phyloP scores from a whole-genome alignment of 192 early-diverging fungal species.

The Podila verticillata region DNA sequence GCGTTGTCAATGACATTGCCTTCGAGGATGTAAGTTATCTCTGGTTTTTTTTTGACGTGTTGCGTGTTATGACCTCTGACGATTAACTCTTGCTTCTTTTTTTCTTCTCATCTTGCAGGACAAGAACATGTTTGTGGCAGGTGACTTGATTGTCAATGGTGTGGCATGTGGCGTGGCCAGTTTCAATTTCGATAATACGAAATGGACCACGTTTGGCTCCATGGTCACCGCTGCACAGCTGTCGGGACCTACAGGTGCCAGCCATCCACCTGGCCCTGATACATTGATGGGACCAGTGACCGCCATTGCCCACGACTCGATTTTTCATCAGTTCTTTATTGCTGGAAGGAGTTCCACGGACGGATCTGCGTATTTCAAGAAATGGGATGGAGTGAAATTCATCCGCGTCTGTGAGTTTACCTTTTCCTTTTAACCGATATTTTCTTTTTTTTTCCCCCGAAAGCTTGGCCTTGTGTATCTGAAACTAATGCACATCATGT shows the following conservation, averaged over 20 bases:
- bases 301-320: conserved; percentile 51
- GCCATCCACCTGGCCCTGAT: conserved; percentile 28
- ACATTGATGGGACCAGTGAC: conserved; percentile 62
- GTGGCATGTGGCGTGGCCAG: conserved; percentile 52
- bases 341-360: conserved; percentile 33
- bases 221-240: conserved; percentile 5
- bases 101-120: conserved; percentile 17
- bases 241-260: neutral
- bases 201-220: conserved; percentile 56
- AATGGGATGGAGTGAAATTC: conserved; percentile 61
- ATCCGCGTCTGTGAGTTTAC: conserved; percentile 31
- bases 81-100: neutral
- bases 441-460: no score
- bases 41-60: neutral
- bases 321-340: conserved; percentile 35
- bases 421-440: no score
- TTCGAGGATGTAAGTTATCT: conserved; percentile 31
- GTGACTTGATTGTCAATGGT: conserved; percentile 49
- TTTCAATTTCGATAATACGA: conserved; percentile 58
- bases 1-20: conserved; percentile 43
- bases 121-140: conserved; percentile 52
- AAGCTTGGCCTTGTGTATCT: no score
- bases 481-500: no score
- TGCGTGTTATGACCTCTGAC: neutral
- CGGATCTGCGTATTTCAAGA: conserved; percentile 59